Evolutionary conservation across 352 stramenopile genomes (phyloP), one percentile per base, ranked within the genome.

Genomic region (Phytophthora pini): DNA sequence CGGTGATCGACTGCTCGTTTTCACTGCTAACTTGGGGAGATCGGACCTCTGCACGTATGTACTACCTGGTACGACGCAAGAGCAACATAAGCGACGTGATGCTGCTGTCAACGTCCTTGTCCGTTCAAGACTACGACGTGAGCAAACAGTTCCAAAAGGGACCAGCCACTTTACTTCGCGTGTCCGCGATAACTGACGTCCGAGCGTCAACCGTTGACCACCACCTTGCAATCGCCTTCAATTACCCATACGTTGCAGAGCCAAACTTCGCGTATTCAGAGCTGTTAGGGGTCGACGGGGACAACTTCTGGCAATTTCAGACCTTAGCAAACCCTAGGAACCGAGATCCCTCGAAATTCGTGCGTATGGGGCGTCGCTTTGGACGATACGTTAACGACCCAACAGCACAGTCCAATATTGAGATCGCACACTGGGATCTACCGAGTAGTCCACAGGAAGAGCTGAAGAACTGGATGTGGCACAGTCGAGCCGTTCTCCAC

Each of bases 391-490:
- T 78, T 1, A 29, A 39, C 7, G 46, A 66, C 3, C 43, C 61
- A 31, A 72, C 58, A 4, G 53, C 76, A 13, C 74, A 81, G 39
- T 67, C 62, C 4, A 83, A 83, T 41, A 45, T 74, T 7, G 70
- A 78, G 50, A 55, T 56, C 10, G 15, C 32, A 24, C 32, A 64
- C 41, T 77, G 54, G 65, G 29, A 29, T 10, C n/a, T 80, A 7
- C 60, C 67, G 1, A 59, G 8, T 12, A 46, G 57, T 34, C 67
- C 71, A 4, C 4, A 56, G 8, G 15, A 24, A 3, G 52, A 68
- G 4, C 44, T 85, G 6, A 36, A 22, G 7, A n/a, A 41, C 13
- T 74, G 59, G 63, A 20, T 41, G 5, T 80, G 69, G 69, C 27
- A 59, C 5, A 63, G 67, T 17, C 36, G 53, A 7, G 38, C 67